Conservation (phyloP, 2,329 filamentous ascomycete genomes). For the Claviceps capensis region DNA sequence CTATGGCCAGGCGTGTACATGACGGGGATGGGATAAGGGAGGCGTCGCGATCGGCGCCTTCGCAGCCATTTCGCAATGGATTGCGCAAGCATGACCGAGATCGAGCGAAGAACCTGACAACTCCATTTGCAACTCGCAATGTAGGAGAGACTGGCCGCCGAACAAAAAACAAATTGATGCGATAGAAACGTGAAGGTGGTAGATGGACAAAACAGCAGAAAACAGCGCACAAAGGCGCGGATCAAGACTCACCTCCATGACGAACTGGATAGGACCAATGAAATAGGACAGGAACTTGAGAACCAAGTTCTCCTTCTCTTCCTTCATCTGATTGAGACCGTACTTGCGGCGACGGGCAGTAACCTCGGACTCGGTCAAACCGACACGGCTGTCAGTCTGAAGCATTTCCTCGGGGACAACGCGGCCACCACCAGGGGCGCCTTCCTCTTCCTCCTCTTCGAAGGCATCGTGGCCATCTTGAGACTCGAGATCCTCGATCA, state of each 20-base stretch:
- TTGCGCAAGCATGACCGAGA: neutral
- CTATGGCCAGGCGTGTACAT: neutral
- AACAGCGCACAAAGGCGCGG: neutral
- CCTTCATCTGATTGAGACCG: constrained; percentile 81
- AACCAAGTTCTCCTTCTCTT: constrained; percentile 74
- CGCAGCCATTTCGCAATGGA: neutral
- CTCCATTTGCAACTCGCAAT: neutral
- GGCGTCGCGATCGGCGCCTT: neutral
- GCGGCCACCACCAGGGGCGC: constrained; percentile 39
- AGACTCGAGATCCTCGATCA: constrained; percentile 79
- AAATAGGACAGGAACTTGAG: constrained; percentile 78
- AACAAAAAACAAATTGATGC: no score
- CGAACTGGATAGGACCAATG: constrained; percentile 80
- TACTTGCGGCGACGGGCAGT: constrained; percentile 50
- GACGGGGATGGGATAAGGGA: neutral
- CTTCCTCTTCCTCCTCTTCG: constrained; percentile 43
- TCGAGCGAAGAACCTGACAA: neutral
- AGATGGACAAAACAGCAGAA: neutral
- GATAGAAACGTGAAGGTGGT: neutral
- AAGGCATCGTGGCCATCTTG: constrained; percentile 57
- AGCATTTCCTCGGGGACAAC: constrained; percentile 61
- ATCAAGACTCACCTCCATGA: constrained; percentile 61
- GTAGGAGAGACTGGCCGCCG: neutral
- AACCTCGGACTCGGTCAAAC: constrained; percentile 63
- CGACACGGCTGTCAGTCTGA: constrained; percentile 58